Evolutionary conservation across 306 rosid genomes (phyloP), one percentile per base, ranked within the genome.

Genomic region (Prosopis cineraria): DNA sequence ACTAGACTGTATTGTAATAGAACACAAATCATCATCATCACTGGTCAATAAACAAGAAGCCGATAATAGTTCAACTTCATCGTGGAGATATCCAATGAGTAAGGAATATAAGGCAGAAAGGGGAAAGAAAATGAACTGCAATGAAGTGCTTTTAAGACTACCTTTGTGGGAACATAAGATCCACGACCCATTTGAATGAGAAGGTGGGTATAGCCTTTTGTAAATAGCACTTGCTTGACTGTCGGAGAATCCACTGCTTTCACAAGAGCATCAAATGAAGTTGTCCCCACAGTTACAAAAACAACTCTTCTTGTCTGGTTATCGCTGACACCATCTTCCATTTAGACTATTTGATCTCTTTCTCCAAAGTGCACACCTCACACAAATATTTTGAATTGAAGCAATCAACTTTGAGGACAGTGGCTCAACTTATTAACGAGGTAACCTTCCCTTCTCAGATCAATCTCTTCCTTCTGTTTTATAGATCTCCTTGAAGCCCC

Each of bases 121-220:
- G 25, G 30, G 20, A 67, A 48, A 79, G 71, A 8, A 5, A 37
- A 41, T 20, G 56, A 3, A 64, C 7, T 33, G 56, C 31, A 3
- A 30, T 17, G 34, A 8, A 69, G 25, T 63, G 63, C 27, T 24
- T 19, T 37, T 5, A 40, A 31, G 78, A 48, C 3, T 69, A 95
- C 97, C 98, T 84, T 91, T 14, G 85, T 73, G 10, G 97, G 98
- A 68, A 85, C 62, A 60, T 88, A 90, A 22, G 89, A 80, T 75
- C 98, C 95, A 7, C 97, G 89, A 59, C 97, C 95, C 97, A 90
- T 85, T 85, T 89, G 97, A 79, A 94, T 83, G 78, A 90, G 81
- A 76, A 94, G 92, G 76, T 88, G 85, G 14, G 97, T 89, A 56
- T 89, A 90, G 37, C 97, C 98, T 80, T 92, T 90, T 64, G 79